These are phyloP conservation scores for Trichoderma gracile DNA, from an alignment of 2,329 filamentous ascomycete genomes.

Conservation along the genomic window DNA sequence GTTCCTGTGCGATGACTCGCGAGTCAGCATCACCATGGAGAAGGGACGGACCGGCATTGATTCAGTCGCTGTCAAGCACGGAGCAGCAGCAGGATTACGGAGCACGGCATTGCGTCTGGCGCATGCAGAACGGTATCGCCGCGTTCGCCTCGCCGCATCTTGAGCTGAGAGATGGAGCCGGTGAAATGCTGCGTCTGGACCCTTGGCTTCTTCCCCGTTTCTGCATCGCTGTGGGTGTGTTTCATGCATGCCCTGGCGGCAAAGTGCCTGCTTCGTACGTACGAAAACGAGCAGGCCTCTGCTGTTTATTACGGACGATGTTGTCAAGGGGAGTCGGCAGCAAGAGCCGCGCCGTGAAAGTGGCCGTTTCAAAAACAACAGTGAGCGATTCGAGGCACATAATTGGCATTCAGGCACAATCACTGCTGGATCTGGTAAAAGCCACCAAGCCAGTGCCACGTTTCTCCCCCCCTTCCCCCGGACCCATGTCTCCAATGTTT, in stretches of 20 bases:
- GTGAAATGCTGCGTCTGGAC: constrained; percentile 5
- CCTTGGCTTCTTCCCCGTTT: neutral
- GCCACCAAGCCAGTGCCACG: neutral
- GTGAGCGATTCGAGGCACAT: neutral
- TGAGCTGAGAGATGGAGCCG: constrained; percentile 25
- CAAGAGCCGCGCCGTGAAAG: neutral
- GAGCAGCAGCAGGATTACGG: neutral
- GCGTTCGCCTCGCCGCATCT: constrained; percentile 24
- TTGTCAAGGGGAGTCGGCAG: neutral
- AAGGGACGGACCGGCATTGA: neutral
- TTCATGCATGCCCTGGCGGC: neutral
- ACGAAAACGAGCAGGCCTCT: neutral
- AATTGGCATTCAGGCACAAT: neutral
- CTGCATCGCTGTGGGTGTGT: neutral
- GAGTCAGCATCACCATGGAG: neutral
- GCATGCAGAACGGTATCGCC: constrained; percentile 15
- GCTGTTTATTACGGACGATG: neutral
- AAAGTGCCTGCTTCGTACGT: too few relatives aligned
- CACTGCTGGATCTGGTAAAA: neutral
- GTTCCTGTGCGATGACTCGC: neutral
- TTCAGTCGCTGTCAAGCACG: neutral
- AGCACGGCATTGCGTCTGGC: constrained; percentile 17
- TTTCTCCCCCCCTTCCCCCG: neutral
- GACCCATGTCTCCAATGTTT: constrained; percentile 10
- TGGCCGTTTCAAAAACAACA: constrained; percentile 7